Percentiles rank a stretch among this genome's conserved stretches.
These are phyloP conservation scores for Ceriops zippeliana DNA, from an alignment of 345 rosid species.

Conservation along the genomic window DNA sequence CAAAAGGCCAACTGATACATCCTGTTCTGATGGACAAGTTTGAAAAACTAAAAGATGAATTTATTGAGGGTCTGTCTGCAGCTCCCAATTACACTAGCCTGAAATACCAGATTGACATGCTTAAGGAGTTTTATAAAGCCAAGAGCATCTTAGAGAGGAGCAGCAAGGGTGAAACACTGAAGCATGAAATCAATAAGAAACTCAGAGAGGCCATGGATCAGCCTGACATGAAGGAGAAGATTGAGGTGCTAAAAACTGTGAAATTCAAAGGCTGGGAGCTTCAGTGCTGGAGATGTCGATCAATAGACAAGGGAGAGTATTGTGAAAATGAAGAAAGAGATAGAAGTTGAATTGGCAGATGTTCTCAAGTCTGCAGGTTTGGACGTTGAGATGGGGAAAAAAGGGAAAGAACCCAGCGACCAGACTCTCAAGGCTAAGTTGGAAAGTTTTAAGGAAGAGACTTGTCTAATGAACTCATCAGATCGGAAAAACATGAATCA, in stretches of 20 bases:
- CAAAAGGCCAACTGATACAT: conserved; percentile 53
- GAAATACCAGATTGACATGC: conserved; percentile 63
- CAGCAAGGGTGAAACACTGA: conserved; percentile 28
- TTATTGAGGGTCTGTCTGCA: conserved; percentile 40
- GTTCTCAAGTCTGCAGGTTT: conserved; percentile 55
- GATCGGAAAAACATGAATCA: conserved; percentile 60
- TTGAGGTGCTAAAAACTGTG: conserved; percentile 54
- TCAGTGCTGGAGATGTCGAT: conserved; percentile 50
- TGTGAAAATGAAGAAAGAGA: conserved; percentile 44
- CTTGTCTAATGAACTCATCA: conserved; percentile 41
- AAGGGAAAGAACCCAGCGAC: conserved; percentile 28
- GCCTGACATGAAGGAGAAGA: conserved; percentile 58
- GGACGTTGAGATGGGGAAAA: conserved; percentile 44
- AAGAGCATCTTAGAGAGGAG: conserved; percentile 41
- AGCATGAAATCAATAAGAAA: conserved; percentile 52
- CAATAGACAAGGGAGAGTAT: conserved; percentile 54
- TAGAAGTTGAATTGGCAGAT: conserved; percentile 49
- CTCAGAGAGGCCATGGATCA: conserved; percentile 51
- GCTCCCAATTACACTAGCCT: conserved; percentile 64
- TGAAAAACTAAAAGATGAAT: conserved; percentile 61
- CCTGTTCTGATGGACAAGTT: conserved; percentile 56
- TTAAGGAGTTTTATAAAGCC: conserved; percentile 63
- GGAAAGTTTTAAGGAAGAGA: conserved; percentile 51
- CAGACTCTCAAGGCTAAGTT: conserved; percentile 36
- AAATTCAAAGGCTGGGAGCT: conserved; percentile 43